Conservation (phyloP, 352 stramenopile genomes). For the Phytophthora pisi region DNA sequence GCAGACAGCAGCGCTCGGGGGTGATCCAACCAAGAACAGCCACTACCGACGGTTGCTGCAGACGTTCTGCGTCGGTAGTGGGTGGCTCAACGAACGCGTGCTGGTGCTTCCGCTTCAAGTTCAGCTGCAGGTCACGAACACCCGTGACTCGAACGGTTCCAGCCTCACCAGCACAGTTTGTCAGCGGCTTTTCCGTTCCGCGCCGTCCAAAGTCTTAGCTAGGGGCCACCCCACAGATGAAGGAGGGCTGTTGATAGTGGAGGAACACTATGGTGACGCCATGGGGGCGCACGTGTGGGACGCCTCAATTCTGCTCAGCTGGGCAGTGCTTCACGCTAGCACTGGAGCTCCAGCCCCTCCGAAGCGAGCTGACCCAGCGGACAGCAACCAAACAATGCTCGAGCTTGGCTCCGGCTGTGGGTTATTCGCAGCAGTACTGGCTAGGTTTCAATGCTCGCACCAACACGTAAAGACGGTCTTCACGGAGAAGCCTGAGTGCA, state of each 20-base stretch:
- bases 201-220: background rate
- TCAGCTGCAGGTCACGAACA: conserved; percentile 5
- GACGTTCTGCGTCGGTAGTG: conserved; percentile 46
- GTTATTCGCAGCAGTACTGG: conserved; percentile 47
- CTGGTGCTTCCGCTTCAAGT: conserved; percentile 52
- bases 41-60: conserved; percentile 27
- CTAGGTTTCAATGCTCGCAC: background rate
- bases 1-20: background rate
- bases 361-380: background rate
- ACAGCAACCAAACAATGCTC: conserved; percentile 24
- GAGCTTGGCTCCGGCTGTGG: conserved; percentile 60
- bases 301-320: conserved; percentile 58
- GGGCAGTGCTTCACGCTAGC: conserved; percentile 34
- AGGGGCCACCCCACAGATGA: background rate
- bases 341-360: background rate
- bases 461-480: conserved; percentile 13
- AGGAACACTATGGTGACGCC: conserved; percentile 67
- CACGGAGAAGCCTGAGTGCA: conserved; percentile 47
- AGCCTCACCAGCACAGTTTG: conserved; percentile 13
- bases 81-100: conserved; percentile 25
- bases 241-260: conserved; percentile 26
- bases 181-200: conserved; percentile 11
- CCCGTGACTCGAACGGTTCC: background rate
- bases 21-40: background rate
- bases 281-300: conserved; percentile 80